Percentiles rank a stretch among this genome's conserved stretches.
Evolutionary conservation across 2,329 filamentous ascomycete species (phyloP).

Genomic region (Fusarium sp.): DNA sequence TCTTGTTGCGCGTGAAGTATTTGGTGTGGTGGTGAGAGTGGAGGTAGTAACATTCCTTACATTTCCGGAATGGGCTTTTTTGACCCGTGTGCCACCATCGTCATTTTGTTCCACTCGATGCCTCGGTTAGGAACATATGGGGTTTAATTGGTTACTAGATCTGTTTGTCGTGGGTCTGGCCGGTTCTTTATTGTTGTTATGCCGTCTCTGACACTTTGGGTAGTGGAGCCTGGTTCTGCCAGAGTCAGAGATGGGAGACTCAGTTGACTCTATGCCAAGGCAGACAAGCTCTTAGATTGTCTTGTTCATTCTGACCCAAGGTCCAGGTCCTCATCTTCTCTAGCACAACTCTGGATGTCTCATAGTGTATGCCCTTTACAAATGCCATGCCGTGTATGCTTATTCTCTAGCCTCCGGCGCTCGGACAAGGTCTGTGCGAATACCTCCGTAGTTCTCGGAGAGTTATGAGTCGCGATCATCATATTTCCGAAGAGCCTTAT

Average conservation of each 20-base stretch:
- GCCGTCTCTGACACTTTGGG: background rate
- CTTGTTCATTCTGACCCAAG: background rate
- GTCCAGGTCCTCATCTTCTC: no score
- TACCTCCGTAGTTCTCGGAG: background rate
- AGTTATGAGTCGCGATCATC: background rate
- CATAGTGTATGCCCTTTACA: background rate
- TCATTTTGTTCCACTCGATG: background rate
- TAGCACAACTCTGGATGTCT: no score
- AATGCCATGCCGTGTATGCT: background rate
- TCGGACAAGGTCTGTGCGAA: background rate
- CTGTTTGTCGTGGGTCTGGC: background rate
- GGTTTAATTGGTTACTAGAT: accelerated
- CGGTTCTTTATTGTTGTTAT: background rate
- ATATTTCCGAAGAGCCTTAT: background rate
- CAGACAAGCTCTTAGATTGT: background rate
- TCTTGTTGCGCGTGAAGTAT: background rate
- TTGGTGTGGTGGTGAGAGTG: accelerated
- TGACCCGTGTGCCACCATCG: background rate
- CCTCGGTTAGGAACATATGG: background rate
- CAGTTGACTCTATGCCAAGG: background rate
- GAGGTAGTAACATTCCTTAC: constrained; percentile 4
- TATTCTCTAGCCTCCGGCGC: background rate
- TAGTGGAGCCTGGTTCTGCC: background rate
- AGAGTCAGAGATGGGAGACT: background rate
- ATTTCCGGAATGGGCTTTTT: background rate